A percentile compares a stretch with the other conserved stretches of the same genome.
Conservation (phyloP, 2,329 filamentous ascomycete genomes). For the Dryadomyces sulphureus region DNA sequence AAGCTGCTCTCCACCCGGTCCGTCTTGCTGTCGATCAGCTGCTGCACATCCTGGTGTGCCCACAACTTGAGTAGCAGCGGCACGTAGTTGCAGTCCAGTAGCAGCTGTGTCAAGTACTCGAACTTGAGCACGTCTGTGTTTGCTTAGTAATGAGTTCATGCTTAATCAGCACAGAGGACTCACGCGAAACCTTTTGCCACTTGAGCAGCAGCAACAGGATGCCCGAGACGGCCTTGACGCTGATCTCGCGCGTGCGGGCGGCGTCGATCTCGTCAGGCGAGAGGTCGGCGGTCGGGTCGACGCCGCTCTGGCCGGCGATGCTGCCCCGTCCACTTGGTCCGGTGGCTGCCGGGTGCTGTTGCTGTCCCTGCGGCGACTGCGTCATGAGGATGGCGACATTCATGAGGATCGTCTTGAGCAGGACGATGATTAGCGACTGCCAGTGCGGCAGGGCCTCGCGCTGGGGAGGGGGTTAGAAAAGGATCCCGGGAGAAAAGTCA, state of each 20-base stretch:
- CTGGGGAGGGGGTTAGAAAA: conserved; percentile 29
- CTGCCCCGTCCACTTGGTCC: conserved; percentile 19
- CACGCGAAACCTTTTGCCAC: conserved; percentile 92
- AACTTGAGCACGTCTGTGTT: conserved; percentile 75
- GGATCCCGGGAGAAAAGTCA: background rate
- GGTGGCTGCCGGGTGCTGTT: conserved; percentile 27
- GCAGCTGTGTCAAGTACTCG: conserved; percentile 84
- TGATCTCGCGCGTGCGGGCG: conserved; percentile 70
- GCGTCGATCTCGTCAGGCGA: conserved; percentile 68
- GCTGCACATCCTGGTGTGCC: conserved; percentile 85
- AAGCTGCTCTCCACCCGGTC: conserved; percentile 78
- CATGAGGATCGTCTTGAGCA: conserved; percentile 74
- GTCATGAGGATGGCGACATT: conserved; percentile 77
- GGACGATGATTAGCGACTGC: conserved; percentile 83
- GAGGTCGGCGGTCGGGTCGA: conserved; percentile 23
- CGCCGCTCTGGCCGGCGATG: conserved; percentile 1
- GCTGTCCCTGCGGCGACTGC: conserved; percentile 31
- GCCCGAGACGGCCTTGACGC: conserved; percentile 81
- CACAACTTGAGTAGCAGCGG: conserved; percentile 87
- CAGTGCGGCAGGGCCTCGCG: conserved; percentile 65
- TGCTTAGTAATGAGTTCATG: background rate
- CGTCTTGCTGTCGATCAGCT: conserved; percentile 71
- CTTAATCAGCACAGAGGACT: conserved; percentile 18
- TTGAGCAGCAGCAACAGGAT: conserved; percentile 79
- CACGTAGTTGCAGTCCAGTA: conserved; percentile 90